Evolutionary conservation across 805 yeast genomes (phyloP).

Genomic region (Ogataea degrootiae): DNA sequence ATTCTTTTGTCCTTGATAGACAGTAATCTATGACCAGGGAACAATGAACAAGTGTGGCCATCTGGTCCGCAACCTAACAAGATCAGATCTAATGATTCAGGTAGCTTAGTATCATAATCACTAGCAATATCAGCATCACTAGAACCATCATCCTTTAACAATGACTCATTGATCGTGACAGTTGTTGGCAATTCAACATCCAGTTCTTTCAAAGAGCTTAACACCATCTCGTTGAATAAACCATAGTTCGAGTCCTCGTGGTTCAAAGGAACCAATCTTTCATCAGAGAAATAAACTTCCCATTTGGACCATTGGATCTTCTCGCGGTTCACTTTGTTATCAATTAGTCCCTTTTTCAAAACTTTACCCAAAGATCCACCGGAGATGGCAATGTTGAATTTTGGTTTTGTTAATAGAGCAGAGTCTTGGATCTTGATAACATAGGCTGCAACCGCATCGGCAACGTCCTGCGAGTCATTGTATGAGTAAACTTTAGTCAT

Average conservation of each 20-base stretch:
- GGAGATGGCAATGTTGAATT: conserved; percentile 75
- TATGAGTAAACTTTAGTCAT: conserved; percentile 42
- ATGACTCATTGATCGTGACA: conserved; percentile 58
- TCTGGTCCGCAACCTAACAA: conserved; percentile 93
- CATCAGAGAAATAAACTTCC: conserved; percentile 86
- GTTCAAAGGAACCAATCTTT: conserved; percentile 78
- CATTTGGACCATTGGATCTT: conserved; percentile 64
- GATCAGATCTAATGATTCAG: conserved; percentile 57
- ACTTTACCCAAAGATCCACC: conserved; percentile 90
- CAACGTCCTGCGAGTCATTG: conserved; percentile 53
- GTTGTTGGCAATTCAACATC: conserved; percentile 52
- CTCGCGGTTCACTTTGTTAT: conserved; percentile 39
- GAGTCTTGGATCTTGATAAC: conserved; percentile 58
- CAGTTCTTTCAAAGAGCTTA: conserved; percentile 40
- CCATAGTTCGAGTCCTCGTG: conserved; percentile 86
- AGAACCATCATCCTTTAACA: conserved; percentile 52
- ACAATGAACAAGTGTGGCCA: conserved; percentile 91
- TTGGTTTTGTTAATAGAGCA: conserved; percentile 39
- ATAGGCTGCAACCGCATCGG: conserved; percentile 60
- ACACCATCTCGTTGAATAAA: conserved; percentile 60
- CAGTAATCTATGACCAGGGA: conserved; percentile 76
- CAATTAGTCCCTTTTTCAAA: conserved; percentile 60
- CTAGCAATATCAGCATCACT: conserved; percentile 52
- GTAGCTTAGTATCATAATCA: conserved; percentile 57
- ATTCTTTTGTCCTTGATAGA: conserved; percentile 48